Base-by-base conservation (phyloP, 306 rosid genomes). In the Cajanus cajan region DNA sequence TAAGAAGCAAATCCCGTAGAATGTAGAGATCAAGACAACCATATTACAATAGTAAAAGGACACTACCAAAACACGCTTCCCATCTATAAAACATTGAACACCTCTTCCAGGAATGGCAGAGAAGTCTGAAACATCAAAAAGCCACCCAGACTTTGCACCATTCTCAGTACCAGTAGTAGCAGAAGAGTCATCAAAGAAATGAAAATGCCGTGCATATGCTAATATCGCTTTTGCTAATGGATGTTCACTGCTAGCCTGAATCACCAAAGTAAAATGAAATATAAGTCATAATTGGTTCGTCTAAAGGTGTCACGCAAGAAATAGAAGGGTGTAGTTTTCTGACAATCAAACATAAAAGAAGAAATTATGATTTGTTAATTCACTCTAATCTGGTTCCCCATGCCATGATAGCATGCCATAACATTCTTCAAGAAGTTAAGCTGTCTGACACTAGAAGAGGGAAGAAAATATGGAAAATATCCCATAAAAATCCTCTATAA, bases 221-320 rank as follows among this genome's bases (percentile, higher is more conserved):
- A 95, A 89, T 84, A 95, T 89, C 18, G 99, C 98, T 88, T 91
- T 90, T 16, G 88, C 99, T 71, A 95, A 36, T 7, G 99, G 99
- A 76, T 95, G 99, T 78, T 95, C 99, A 76, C 99, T 95, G 84
- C 98, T 93, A 87, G 92, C 96, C 99, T 95, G 88, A 81, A 73
- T 40, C 83, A 71, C 45, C 13, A 81, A 57, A 84, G 61, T 4
- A 75, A 51, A 84, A 59, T 9, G 25, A 66, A 78, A 54, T 48
- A 36, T 36, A 79, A 41, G 37, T 25, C 7, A 78, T 33, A 64
- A 69, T 43, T 18, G 37, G 52, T 18, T 64, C 39, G 64, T 43
- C 51, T 40, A 34, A 43, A 13, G 13, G 59, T 21, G 9, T 39
- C 68, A 19, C 48, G 9, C 48, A 69, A 31, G 25, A 45, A 58